phyloP scores from a whole-genome alignment of 495 filamentous ascomycete genomes.

The Cudoniella acicularis region DNA sequence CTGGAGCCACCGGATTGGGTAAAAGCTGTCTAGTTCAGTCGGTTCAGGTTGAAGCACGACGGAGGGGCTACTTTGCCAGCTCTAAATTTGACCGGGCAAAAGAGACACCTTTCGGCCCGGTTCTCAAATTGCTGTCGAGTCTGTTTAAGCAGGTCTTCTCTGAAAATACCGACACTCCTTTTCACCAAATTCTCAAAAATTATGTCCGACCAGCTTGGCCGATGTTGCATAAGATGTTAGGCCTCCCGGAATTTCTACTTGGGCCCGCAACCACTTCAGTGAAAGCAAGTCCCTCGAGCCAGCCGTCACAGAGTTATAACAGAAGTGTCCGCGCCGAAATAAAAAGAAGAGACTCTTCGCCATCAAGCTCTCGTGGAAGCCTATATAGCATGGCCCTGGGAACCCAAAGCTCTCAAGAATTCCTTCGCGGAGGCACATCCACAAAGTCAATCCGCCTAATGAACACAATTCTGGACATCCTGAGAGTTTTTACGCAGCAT shows the following conservation, averaged over 20 bases:
- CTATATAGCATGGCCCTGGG: constrained; percentile 22
- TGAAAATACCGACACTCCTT: constrained; percentile 78
- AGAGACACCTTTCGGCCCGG: constrained; percentile 76
- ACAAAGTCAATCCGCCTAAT: constrained; percentile 74
- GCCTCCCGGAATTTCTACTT: constrained; percentile 72
- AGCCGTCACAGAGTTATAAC: constrained; percentile 20
- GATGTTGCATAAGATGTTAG: constrained; percentile 69
- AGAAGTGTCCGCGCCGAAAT: constrained; percentile 22
- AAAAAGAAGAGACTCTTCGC: constrained; percentile 17
- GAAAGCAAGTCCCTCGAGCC: constrained; percentile 10
- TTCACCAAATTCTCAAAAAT: constrained; percentile 69
- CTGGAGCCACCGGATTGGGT: constrained; percentile 72
- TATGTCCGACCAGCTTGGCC: constrained; percentile 77
- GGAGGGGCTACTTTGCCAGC: constrained; percentile 68
- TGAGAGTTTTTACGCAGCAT: constrained; percentile 70
- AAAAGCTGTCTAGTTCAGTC: constrained; percentile 82
- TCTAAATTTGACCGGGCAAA: constrained; percentile 83
- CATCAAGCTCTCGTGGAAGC: constrained; percentile 20
- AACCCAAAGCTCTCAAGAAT: constrained; percentile 61
- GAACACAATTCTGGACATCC: constrained; percentile 80
- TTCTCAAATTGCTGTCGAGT: constrained; percentile 74
- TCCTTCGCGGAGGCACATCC: constrained; percentile 63
- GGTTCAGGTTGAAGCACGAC: constrained; percentile 68
- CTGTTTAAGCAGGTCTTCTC: constrained; percentile 89
- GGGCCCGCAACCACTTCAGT: constrained; percentile 14